Conservation (phyloP, 2,329 filamentous ascomycete genomes). For the Aspergillus tubingensis region DNA sequence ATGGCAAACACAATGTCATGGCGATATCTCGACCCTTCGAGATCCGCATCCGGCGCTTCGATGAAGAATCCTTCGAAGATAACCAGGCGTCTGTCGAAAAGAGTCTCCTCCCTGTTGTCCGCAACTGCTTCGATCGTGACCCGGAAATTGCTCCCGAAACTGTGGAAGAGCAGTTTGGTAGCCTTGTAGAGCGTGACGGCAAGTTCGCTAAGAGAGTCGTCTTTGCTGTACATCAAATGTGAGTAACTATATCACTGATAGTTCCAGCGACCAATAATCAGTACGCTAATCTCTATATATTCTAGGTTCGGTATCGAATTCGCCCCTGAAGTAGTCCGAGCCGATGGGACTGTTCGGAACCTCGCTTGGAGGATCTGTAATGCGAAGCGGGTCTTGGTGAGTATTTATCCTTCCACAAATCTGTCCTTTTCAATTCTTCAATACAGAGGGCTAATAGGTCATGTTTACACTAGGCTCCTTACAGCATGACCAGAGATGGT, state of each 20-base stretch:
- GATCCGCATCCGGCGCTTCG: slow-evolving; percentile 78
- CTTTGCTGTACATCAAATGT: slow-evolving; percentile 94
- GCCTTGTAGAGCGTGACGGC: slow-evolving; percentile 78
- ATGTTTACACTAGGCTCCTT: slow-evolving; percentile 59
- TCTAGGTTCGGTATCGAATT: slow-evolving; percentile 85
- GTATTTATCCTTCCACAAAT: slow-evolving; percentile 36
- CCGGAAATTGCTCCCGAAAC: slow-evolving; percentile 83
- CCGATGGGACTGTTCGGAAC: slow-evolving; percentile 87
- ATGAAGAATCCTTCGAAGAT: slow-evolving; percentile 68
- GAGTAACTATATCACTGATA: not conserved
- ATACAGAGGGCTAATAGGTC: not conserved
- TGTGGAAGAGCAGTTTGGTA: slow-evolving; percentile 79
- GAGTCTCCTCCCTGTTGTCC: slow-evolving; percentile 77
- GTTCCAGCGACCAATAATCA: no score
- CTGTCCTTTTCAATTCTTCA: no score
- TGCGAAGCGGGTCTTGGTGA: slow-evolving; percentile 89
- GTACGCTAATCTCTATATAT: not conserved
- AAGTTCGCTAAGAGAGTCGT: slow-evolving; percentile 90
- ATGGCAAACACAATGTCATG: slow-evolving; percentile 90
- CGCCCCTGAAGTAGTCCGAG: slow-evolving; percentile 85
- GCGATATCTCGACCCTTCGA: slow-evolving; percentile 92
- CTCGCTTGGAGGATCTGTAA: slow-evolving; percentile 94
- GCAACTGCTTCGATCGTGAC: slow-evolving; percentile 90
- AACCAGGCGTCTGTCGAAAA: slow-evolving; percentile 69
- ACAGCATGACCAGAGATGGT: slow-evolving; percentile 68